Evolutionary conservation across 208 protist genomes (phyloP), one percentile per base, ranked within the genome.

Genomic region (Blechomonas ayalai): DNA sequence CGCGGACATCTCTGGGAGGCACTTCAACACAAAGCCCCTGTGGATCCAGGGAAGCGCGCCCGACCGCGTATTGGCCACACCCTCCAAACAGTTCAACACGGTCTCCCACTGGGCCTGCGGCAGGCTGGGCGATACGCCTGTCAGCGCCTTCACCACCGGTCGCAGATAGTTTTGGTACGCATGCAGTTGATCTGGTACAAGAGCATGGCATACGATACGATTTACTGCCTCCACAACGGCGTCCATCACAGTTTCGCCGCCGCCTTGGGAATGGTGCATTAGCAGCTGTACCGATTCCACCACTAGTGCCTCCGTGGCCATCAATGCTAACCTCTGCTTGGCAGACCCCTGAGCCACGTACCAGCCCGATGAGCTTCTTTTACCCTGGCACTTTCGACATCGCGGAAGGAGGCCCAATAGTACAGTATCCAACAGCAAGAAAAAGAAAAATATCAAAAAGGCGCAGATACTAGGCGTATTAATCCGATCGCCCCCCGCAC

Each of bases 11-110:
- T 38, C 59, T 4, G 59, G 42, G 1, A 67, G 46, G n/a, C 49
- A 20, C 37, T 59, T 52, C 5, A 63, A 13, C 4, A 67, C 4
- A 19, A 73, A 59, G n/a, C 54, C 52, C 44, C 66, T 58, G 22
- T 47, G 50, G 1, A 42, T 39, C 39, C 47, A 62, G 13, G 66
- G 51, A 20, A 73, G 31, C 0, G 46, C 23, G 12, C 48, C 15
- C 31, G n/a, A n/a, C n/a, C n/a, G n/a, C 32, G 40, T 37, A 19
- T 13, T 42, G 6, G 59, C 46, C 16, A 59, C 35, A 1, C 19
- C 32, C 12, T 42, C 41, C 3, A 67, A 39, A 20, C 10, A 15
- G 3, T 50, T 16, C 1, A 67, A 35, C 35, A 61, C 51, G 18
- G 38, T 23, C 10, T 39, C 41, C 40, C 55, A 59, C 31, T 45